Evolutionary conservation across 116 monocot genomes (phyloP), one percentile per base, ranked within the genome.

Genomic region (Phalaenopsis hybrid): DNA sequence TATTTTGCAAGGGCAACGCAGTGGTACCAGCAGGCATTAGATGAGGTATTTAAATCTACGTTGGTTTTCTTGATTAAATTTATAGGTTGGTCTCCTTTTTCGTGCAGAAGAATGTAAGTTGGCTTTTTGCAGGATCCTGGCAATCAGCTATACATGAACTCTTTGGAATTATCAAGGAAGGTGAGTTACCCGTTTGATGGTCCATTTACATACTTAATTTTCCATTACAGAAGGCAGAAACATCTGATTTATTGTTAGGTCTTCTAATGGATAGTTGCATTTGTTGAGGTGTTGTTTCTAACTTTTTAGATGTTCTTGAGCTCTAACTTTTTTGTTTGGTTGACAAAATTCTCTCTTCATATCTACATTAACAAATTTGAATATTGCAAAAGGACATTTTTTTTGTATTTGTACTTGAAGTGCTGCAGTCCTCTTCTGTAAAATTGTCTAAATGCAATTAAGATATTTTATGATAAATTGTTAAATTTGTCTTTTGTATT

Each of bases 71-170:
- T 63, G 12, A 48, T 31, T 48, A 21, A 8, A 44, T 68, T 23
- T 50, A 15, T 8, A 28, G 8, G 12, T 76, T 77, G 28, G 31
- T 75, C 51, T 55, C 12, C 18, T 9, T 65, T 8, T 25, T 44
- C 10, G 4, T 3, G 20, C n/a, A 10, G 65, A 46, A 31, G 7
- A 63, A 33, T 6, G 67, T 18, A 48, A 25, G 44, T 44, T 10
- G 37, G 51, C 82, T 84, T 20, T 43, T 85, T 68, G 49, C 83
- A 95, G 95, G 95, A 95, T 79, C 92, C 95, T 20, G 81, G 46
- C 67, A 95, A 92, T 82, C 89, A 92, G 25, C 82, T 95, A 6
- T 95, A 95, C 58, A 57, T 81, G 17, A 92, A 92, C 80, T 92
- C 95, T 2, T 75, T 95, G 75, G 95, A 95, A 17, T 86, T 95